phyloP scores from a whole-genome alignment of 441 rosid species.

The Pelargonium citronellum region DNA sequence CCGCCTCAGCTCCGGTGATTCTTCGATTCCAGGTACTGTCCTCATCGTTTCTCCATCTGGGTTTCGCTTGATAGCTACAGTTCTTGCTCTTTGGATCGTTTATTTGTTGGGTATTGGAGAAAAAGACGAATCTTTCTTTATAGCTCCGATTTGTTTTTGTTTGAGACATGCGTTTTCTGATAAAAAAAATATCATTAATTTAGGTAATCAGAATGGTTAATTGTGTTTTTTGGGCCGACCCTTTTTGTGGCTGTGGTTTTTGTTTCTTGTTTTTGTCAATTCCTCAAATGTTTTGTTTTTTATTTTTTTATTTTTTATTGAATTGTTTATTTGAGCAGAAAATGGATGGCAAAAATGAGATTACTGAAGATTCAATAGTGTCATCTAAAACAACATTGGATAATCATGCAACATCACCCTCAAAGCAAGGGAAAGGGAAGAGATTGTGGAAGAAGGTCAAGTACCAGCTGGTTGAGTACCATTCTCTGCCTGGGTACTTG shows the following conservation, averaged over 20 bases:
- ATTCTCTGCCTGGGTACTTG: constrained; percentile 48
- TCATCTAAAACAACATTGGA: constrained; percentile 35
- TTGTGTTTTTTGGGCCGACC: neutral
- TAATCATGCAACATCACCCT: constrained; percentile 23
- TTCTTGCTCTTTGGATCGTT: neutral
- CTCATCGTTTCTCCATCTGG: neutral
- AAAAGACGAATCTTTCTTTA: too few species aligned
- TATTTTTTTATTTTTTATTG: neutral
- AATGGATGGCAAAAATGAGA: constrained; percentile 27
- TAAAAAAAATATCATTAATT: neutral
- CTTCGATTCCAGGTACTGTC: constrained; percentile 31
- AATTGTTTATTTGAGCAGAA: constrained; percentile 20
- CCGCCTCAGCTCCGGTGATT: constrained; percentile 12
- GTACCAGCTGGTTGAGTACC: constrained; percentile 53
- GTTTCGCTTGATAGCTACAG: neutral
- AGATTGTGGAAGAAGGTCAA: constrained; percentile 56
- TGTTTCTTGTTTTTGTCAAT: neutral
- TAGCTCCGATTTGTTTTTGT: neutral
- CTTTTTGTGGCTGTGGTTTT: neutral
- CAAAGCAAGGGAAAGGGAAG: constrained; percentile 58
- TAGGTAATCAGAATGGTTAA: neutral
- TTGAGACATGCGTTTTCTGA: neutral
- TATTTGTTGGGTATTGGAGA: too few species aligned
- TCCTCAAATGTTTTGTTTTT: neutral
- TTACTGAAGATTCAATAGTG: constrained; percentile 21